Conservation (phyloP, 768 basidiomycete species). For the Calocybe gangraenosa region DNA sequence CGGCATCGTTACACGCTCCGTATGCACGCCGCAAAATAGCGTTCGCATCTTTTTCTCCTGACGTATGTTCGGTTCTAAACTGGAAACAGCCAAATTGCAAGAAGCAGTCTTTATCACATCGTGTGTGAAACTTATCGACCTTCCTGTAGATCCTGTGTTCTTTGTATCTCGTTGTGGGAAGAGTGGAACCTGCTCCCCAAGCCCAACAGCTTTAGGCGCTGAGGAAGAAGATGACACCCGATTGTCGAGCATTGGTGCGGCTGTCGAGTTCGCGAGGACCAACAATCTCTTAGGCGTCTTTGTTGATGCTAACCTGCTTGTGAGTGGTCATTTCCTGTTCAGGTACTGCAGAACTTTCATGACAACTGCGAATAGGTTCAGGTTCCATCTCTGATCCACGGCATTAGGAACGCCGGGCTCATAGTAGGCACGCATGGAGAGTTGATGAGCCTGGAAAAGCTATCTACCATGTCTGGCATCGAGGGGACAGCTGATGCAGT, state of each 20-base stretch:
- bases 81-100: constrained; percentile 99
- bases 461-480: constrained; percentile 30
- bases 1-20: constrained; percentile 44
- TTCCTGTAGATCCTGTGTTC: constrained; percentile 82
- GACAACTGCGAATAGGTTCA: constrained; percentile 48
- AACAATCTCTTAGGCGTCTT: constrained; percentile 94
- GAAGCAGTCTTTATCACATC: constrained; percentile 15
- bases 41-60: constrained; percentile 91
- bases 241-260: constrained; percentile 74
- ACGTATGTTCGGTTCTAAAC: constrained; percentile 86
- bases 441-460: constrained; percentile 35
- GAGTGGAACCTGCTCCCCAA: constrained; percentile 31
- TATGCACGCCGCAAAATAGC: constrained; percentile 71
- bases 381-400: constrained; percentile 87
- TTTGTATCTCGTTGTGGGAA: constrained; percentile 87
- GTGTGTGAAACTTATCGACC: background rate
- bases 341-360: constrained; percentile 12
- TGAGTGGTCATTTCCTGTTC: constrained; percentile 34
- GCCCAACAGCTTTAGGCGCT: constrained; percentile 33
- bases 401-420: constrained; percentile 84
- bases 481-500: constrained; percentile 65
- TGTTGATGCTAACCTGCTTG: constrained; percentile 82
- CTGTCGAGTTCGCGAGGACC: constrained; percentile 87
- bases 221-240: constrained; percentile 45
- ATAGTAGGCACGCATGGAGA: constrained; percentile 82